Evolutionary conservation across 2,329 filamentous ascomycete species (phyloP).

Genomic region (Fusarium odoratissimum): DNA sequence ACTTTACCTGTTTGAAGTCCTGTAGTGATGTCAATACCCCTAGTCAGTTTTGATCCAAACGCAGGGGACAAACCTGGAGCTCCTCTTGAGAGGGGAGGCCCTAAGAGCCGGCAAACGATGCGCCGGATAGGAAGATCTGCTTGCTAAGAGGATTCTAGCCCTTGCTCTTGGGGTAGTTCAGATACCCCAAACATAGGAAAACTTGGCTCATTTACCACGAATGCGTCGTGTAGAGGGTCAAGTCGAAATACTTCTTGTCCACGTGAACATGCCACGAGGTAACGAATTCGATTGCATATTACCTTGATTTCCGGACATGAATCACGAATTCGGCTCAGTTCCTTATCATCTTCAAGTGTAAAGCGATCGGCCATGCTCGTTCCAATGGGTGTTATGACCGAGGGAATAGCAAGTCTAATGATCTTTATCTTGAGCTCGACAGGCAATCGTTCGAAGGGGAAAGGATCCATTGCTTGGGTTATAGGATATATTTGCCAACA

Average conservation of each 20-base stretch:
- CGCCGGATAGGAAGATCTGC: neutral
- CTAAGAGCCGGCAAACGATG: neutral
- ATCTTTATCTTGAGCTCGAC: neutral
- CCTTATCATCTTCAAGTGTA: no score
- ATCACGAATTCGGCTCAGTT: neutral
- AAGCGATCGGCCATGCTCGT: accelerated
- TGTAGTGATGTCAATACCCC: neutral
- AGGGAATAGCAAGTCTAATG: neutral
- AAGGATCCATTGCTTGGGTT: accelerated
- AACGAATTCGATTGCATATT: neutral
- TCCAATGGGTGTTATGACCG: no score
- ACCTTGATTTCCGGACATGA: neutral
- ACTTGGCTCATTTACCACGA: neutral
- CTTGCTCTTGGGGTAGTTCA: accelerated
- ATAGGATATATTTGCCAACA: neutral
- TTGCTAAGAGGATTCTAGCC: accelerated
- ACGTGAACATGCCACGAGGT: accelerated
- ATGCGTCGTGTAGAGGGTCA: neutral
- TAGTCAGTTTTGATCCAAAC: neutral
- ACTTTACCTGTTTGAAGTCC: neutral
- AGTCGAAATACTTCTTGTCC: neutral
- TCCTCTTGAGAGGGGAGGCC: neutral
- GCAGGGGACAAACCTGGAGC: neutral
- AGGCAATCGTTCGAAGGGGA: neutral
- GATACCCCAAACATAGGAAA: neutral